phyloP scores from a whole-genome alignment of 208 protist species.

The Tritrichomonas foetus region DNA sequence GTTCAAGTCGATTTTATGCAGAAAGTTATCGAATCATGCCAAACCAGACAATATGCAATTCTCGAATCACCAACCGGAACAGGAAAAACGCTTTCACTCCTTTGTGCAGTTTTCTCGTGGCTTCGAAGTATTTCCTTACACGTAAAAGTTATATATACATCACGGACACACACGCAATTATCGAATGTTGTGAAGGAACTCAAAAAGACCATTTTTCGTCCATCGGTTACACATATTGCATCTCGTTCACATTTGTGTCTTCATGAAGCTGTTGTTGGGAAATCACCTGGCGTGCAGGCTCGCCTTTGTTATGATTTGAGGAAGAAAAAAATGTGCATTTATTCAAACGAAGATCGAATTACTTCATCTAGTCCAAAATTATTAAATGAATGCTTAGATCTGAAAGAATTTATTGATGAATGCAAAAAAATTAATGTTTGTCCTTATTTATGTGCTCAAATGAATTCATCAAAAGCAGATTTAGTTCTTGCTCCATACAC shows the following conservation, averaged over 20 bases:
- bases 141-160: not conserved
- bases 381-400: not conserved
- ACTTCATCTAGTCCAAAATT: not conserved
- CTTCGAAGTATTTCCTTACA: no score
- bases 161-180: slow-evolving; percentile 42
- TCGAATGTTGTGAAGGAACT: slow-evolving; percentile 37
- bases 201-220: not conserved
- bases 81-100: slow-evolving; percentile 34
- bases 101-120: slow-evolving; percentile 27
- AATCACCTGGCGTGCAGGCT: not conserved
- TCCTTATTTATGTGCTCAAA: slow-evolving; percentile 19
- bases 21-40: not conserved
- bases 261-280: not conserved
- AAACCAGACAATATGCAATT: not conserved
- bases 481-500: not conserved
- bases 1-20: slow-evolving; percentile 18
- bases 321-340: not conserved
- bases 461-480: not conserved
- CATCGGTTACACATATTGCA: slow-evolving; percentile 10
- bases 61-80: slow-evolving; percentile 37
- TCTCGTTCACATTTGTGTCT: not conserved
- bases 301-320: not conserved
- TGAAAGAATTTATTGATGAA: not conserved
- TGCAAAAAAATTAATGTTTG: not conserved
- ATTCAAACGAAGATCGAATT: not conserved